A percentile compares a stretch with the other conserved stretches of the same genome.
These are phyloP conservation scores for Irpex lacteus DNA, from an alignment of 1,284 basidiomycete species.

Conservation along the genomic window DNA sequence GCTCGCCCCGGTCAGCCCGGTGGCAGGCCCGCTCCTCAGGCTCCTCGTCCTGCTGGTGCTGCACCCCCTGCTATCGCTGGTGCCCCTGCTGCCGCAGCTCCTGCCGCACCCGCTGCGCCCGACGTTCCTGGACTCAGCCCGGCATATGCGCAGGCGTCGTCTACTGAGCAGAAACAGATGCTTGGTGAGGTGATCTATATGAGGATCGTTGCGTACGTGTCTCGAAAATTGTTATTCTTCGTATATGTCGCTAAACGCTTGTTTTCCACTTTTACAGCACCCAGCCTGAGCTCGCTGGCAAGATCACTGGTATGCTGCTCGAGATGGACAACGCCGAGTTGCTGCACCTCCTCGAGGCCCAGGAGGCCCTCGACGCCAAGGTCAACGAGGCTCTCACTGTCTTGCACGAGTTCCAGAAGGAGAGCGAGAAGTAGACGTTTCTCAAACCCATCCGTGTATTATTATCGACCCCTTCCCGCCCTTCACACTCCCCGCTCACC, in stretches of 20 bases:
- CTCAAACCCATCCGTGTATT: neutral
- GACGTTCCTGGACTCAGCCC: conserved; percentile 39
- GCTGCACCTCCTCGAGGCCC: conserved; percentile 78
- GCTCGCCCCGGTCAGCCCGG: conserved; percentile 29
- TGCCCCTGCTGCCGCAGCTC: conserved; percentile 33
- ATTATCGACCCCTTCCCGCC: neutral
- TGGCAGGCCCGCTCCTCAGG: conserved; percentile 25
- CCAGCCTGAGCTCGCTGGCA: conserved; percentile 88
- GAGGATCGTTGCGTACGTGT: conserved; percentile 74
- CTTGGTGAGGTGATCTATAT: conserved; percentile 92
- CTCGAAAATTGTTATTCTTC: conserved; percentile 1
- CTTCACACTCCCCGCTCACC: neutral
- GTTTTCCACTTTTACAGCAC: conserved; percentile 36
- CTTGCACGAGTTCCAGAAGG: conserved; percentile 73
- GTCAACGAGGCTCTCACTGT: conserved; percentile 85
- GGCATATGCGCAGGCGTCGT: conserved; percentile 70
- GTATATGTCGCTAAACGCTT: conserved; percentile 16
- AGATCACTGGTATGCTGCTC: conserved; percentile 96
- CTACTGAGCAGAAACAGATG: conserved; percentile 96
- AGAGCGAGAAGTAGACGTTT: conserved; percentile 29
- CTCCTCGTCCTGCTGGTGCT: conserved; percentile 28
- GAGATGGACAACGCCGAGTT: conserved; percentile 97
- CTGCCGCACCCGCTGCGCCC: conserved; percentile 33
- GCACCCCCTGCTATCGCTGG: conserved; percentile 34
- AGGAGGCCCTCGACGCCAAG: conserved; percentile 82